phyloP scores from a whole-genome alignment of 2,329 filamentous ascomycete genomes.

The Aspergillus luchuensis region DNA sequence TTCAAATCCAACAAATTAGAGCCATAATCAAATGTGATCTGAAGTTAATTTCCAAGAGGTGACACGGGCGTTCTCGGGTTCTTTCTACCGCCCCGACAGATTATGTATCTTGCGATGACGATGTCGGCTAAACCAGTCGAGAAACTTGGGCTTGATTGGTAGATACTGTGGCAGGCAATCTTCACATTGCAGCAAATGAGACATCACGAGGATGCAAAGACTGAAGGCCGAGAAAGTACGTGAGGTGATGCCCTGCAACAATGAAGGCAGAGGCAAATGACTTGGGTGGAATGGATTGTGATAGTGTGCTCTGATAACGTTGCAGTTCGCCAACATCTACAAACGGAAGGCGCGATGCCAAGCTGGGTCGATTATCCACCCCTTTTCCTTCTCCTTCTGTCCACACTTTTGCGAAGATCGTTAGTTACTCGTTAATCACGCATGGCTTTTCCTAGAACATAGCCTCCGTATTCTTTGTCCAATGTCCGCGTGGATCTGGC shows the following conservation, averaged over 20 bases:
- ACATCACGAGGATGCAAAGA: not conserved
- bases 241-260: not conserved
- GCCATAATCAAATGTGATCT: not conserved
- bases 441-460: not conserved
- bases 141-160: not conserved
- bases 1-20: not conserved
- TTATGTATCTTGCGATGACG: too few relatives aligned
- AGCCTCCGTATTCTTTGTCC: not conserved
- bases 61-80: not conserved
- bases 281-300: not conserved
- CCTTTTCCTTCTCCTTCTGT: not conserved
- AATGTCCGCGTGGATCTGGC: not conserved
- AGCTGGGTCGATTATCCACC: not conserved
- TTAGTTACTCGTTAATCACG: not conserved
- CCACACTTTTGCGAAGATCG: too few relatives aligned
- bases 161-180: not conserved
- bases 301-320: not conserved
- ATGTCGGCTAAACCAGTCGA: not conserved
- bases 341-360: not conserved
- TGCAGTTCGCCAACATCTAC: not conserved
- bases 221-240: not conserved
- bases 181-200: not conserved
- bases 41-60: not conserved
- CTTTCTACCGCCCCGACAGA: not conserved
- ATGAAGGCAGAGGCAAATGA: not conserved